phyloP scores from a whole-genome alignment of 106 monocot species.

The Platanthera zijinensis region DNA sequence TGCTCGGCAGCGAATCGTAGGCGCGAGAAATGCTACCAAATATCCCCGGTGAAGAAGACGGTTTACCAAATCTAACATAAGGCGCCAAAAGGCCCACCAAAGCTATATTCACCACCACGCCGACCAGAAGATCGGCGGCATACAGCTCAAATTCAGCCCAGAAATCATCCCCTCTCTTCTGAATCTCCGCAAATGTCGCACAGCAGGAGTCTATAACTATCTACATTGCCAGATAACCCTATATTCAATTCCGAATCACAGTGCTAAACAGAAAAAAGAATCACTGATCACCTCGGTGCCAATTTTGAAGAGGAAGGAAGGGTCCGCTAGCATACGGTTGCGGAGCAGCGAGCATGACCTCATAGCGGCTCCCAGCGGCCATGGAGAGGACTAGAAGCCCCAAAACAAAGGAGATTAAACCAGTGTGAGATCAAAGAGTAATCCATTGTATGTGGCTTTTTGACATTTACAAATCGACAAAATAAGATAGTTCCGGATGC shows the following conservation, averaged over 20 bases:
- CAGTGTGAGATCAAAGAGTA: not conserved
- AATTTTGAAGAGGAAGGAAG: conserved; percentile 76
- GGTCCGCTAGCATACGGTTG: conserved; percentile 80
- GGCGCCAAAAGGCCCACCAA: conserved; percentile 79
- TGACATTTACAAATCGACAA: too few species aligned
- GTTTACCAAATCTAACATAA: conserved; percentile 57
- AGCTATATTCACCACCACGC: conserved; percentile 68
- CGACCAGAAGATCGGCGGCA: conserved; percentile 74
- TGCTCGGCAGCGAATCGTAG: conserved; percentile 72
- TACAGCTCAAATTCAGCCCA: conserved; percentile 91
- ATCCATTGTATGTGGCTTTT: not conserved
- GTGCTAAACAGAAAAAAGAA: not conserved
- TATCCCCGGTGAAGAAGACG: conserved; percentile 36
- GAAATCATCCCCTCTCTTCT: conserved; percentile 86
- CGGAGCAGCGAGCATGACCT: conserved; percentile 50
- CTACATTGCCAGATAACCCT: conserved; percentile 17
- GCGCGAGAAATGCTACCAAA: conserved; percentile 32
- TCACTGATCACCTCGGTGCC: conserved; percentile 52
- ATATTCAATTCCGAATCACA: not conserved
- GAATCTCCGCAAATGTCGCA: conserved; percentile 81
- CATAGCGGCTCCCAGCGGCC: conserved; percentile 55
- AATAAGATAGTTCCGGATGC: too few species aligned
- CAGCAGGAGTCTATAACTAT: conserved; percentile 83
- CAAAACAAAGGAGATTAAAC: conserved; percentile 3
- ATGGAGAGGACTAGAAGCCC: conserved; percentile 33